phyloP scores from a whole-genome alignment of 306 rosid genomes.

The Astragalus membranaceus region DNA sequence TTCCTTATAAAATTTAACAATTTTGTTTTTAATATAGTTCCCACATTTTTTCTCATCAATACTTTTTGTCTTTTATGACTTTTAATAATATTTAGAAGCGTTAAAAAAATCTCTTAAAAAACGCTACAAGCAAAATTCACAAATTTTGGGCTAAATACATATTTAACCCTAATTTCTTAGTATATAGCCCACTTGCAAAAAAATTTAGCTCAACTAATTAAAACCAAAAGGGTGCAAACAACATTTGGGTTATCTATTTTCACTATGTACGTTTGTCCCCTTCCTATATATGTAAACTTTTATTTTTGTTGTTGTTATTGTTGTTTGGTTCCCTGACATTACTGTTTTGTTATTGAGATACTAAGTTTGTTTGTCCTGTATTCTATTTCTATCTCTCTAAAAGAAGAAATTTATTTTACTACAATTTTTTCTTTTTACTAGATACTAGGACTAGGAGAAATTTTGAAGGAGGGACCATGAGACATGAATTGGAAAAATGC shows the following conservation, averaged over 20 bases:
- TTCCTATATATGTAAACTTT: neutral
- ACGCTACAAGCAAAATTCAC: too few species aligned
- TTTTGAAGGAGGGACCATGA: too few species aligned
- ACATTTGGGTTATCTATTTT: constrained; percentile 2
- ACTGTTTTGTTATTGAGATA: neutral
- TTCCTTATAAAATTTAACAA: too few species aligned
- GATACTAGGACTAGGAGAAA: too few species aligned
- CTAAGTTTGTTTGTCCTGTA: neutral
- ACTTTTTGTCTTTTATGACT: too few species aligned
- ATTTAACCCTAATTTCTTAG: too few species aligned
- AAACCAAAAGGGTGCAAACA: neutral
- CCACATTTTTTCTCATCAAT: too few species aligned
- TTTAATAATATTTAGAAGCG: too few species aligned
- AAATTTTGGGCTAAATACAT: neutral
- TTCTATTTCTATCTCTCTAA: neutral
- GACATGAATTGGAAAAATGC: too few species aligned
- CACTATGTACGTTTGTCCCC: constrained; percentile 11
- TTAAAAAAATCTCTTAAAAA: too few species aligned
- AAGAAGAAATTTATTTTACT: neutral
- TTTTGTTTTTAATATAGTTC: too few species aligned
- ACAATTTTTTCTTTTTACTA: neutral
- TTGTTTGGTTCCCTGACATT: constrained; percentile 14
- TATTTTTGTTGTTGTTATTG: neutral
- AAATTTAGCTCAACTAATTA: neutral
- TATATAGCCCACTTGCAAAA: neutral